These are phyloP conservation scores for Limtongozyma cylindracea DNA, from an alignment of 805 yeast genomes.

Conservation along the genomic window DNA sequence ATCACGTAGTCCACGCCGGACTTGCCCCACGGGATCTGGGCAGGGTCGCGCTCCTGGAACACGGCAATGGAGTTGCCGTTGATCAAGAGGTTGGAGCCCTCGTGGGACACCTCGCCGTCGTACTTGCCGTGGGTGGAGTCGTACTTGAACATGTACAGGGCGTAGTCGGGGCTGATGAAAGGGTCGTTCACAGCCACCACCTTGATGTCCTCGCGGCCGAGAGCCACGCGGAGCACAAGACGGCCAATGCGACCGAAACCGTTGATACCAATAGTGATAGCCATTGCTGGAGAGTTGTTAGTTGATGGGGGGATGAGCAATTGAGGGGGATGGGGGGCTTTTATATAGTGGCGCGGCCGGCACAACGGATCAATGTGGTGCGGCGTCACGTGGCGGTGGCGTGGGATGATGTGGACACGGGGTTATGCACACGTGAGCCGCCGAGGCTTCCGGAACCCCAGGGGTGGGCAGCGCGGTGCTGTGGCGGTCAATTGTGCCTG, in stretches of 20 bases:
- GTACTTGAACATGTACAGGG: slow-evolving; percentile 88
- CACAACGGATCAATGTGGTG: too few relatives aligned
- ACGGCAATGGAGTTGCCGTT: slow-evolving; percentile 43
- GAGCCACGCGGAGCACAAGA: slow-evolving; percentile 65
- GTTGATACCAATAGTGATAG: slow-evolving; percentile 66
- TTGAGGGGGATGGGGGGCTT: too few relatives aligned
- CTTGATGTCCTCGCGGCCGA: slow-evolving; percentile 46
- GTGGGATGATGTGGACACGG: too few relatives aligned
- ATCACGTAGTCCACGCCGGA: slow-evolving; percentile 66
- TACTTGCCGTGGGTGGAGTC: slow-evolving; percentile 82
- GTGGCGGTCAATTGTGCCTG: too few relatives aligned
- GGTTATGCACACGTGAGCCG: too few relatives aligned
- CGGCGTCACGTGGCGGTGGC: too few relatives aligned
- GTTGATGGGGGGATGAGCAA: too few relatives aligned
- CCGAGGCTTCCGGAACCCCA: too few relatives aligned
- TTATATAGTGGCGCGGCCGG: too few relatives aligned
- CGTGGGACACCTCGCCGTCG: slow-evolving; percentile 44
- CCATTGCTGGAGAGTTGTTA: slow-evolving; percentile 12
- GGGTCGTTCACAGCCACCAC: slow-evolving; percentile 85
- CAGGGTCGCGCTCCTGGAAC: slow-evolving; percentile 69
- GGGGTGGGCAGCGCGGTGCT: too few relatives aligned
- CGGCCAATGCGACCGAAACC: slow-evolving; percentile 93
- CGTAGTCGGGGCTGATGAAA: slow-evolving; percentile 72
- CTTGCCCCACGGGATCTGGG: slow-evolving; percentile 71
- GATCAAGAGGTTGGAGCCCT: slow-evolving; percentile 35